Evolutionary conservation across 78 protist species (phyloP), one percentile per base, ranked within the genome.

Genomic region (Dictyostelium intermedium): DNA sequence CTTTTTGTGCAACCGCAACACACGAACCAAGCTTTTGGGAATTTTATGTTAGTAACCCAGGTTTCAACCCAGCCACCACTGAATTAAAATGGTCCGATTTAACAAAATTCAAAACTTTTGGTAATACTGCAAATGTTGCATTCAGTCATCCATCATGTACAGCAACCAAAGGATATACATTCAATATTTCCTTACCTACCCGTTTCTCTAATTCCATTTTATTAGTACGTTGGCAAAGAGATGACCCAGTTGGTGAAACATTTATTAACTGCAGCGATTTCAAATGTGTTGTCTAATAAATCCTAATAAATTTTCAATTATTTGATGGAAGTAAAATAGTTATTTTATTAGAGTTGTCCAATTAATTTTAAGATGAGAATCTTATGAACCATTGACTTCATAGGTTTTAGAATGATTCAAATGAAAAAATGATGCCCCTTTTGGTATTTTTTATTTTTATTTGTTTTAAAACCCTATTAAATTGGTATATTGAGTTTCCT

Each of bases 1-100:
- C 25, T 1, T 89, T 56, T 50, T 89, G 94, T 80, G 85, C 94
- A 2, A 89, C 94, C 1, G 94, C 94, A 7, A 30, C 66, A 1
- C 94, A 89, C 25, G n/a, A n/a, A n/a, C 94, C 94, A 80, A 69
- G 60, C 35, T 70, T 47, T 30, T 89, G 86, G 86, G 85, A 78
- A 56, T 80, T 89, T 23, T 89, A 89, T 47, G 73, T 89, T 0
- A 70, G 86, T 35, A 89, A 89, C 23, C 39, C 78, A 47, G 94
- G 94, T 3, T 78, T 70, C 39, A 66, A 89, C n/a, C 39, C 60
- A 25, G 34, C 66, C 0, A 89, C 39, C 1, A 41, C 45, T 0
- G 47, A 89, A 30, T n/a, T 89, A 20, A 81, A 84, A 30, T 89
- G 94, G 94, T 34, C 72, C 18, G 79, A 89, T 69, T 18, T 89